phyloP scores from a whole-genome alignment of 2,329 filamentous ascomycete genomes.

The Fusarium nematophilum region DNA sequence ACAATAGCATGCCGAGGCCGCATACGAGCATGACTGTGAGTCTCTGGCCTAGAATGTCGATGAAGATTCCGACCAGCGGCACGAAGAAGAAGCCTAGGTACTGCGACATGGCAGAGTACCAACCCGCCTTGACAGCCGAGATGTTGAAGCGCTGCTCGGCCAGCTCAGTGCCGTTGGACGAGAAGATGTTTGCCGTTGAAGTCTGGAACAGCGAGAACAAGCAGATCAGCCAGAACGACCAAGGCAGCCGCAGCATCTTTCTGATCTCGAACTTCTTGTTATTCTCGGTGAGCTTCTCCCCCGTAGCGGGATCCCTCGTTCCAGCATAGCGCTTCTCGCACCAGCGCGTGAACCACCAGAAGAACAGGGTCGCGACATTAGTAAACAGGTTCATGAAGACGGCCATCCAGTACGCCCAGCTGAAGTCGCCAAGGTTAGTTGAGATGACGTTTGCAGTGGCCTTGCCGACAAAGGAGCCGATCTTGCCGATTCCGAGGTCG shows the following conservation, averaged over 20 bases:
- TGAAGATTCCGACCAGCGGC: slow-evolving; percentile 64
- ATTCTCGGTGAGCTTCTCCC: slow-evolving; percentile 69
- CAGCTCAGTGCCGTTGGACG: slow-evolving; percentile 69
- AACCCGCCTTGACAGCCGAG: slow-evolving; percentile 66
- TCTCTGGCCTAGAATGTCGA: slow-evolving; percentile 67
- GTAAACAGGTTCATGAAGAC: slow-evolving; percentile 75
- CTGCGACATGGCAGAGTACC: slow-evolving; percentile 68
- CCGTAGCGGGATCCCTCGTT: slow-evolving; percentile 65
- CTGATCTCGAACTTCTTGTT: slow-evolving; percentile 66
- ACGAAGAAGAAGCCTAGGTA: slow-evolving; percentile 70
- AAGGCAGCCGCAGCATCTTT: slow-evolving; percentile 68
- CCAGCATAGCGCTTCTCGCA: slow-evolving; percentile 60
- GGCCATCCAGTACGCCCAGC: slow-evolving; percentile 71
- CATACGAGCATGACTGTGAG: slow-evolving; percentile 65
- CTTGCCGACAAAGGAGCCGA: slow-evolving; percentile 70
- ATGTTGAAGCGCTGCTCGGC: slow-evolving; percentile 69
- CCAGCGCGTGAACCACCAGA: slow-evolving; percentile 67
- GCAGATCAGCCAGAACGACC: slow-evolving; percentile 68
- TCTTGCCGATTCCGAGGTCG: slow-evolving; percentile 70
- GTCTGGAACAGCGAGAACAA: slow-evolving; percentile 69
- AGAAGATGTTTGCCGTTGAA: slow-evolving; percentile 64
- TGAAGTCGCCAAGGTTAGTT: slow-evolving; percentile 67
- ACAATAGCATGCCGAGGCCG: slow-evolving; percentile 59
- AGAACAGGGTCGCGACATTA: slow-evolving; percentile 63
- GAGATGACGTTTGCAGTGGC: slow-evolving; percentile 70